Base-by-base conservation (phyloP, 306 rosid species). In the Cyamopsis tetragonoloba region DNA sequence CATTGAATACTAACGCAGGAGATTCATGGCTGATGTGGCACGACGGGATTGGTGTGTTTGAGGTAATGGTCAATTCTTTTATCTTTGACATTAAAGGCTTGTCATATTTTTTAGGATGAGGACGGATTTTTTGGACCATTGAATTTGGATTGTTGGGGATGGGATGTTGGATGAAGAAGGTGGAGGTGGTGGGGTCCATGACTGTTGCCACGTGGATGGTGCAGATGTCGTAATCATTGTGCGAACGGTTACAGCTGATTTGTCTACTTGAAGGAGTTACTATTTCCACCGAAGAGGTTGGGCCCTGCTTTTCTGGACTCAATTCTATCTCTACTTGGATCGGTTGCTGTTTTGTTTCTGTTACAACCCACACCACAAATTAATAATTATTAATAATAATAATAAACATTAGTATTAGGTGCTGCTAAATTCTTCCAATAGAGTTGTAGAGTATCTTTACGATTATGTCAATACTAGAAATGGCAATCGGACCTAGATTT, bases 181-280 rank as follows among this genome's bases (percentile, higher is more conserved):
- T n/a, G n/a, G n/a, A n/a, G n/a, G n/a, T n/a, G n/a, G n/a, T n/a
- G n/a, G n/a, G n/a, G n/a, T n/a, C n/a, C n/a, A n/a, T n/a, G 87
- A 71, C 57, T 4, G 83, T 66, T 19, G 81, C 62, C 14, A 77
- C 78, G 37, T 68, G 44, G 64, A 81, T 57, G 44, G 46, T 28
- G 65, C 87, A 86, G 11, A 66, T 51, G 73, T 83, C 88, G 26
- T 70, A 83, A 8, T 31, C 13, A 7, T 47, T 14, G 31, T 76
- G 85, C 2, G 78, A 20, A 11, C 85, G 78, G 66, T 61, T 70
- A 55, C 88, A 86, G n/a, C 9, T 63, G 48, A 86, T 71, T 62
- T 8, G 13, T 23, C 9, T 4, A 0, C 15, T 6, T 2, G 34
- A 6, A 28, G 43, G 34, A 69, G 6, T 6, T n/a, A n/a, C n/a